Base-by-base conservation (phyloP, 257 asterid species). In the Solanum commersonii region DNA sequence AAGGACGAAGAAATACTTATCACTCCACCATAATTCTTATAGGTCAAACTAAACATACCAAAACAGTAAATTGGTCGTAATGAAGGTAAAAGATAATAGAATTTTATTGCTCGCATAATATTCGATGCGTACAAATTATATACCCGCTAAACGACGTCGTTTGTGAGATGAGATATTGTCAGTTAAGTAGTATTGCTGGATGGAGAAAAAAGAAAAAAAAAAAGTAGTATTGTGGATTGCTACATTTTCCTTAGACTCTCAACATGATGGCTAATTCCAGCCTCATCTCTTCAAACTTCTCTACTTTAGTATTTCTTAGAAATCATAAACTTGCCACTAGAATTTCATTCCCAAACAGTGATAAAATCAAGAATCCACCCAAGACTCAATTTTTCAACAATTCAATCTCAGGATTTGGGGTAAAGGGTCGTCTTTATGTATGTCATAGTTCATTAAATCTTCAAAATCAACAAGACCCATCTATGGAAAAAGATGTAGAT, bases 251-350 rank as follows among this genome's bases (percentile, higher is more conserved):
- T 9, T 38, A 1, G 0, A n/a, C 60, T 40, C 34, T n/a, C 65
- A 93, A 90, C 34, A 94, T 94, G 98, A 89, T 92, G 44, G 92
- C 95, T 68, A 93, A 89, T 89, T 87, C 87, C 63, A 88, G 34
- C 87, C 70, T 93, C 89, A 86, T 91, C 88, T 91, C 95, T 87
- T 94, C 93, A 93, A 94, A 91, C 90, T 92, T 91, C 90, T 88
- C 94, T 76, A 87, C 89, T 68, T 83, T 87, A 59, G 93, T 89
- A 29, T 6, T 49, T 10, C 83, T 84, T 86, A 92, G 90, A 59
- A 72, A 87, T 70, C 84, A 70, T n/a, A 72, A 86, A 46, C 49
- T 46, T 91, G 60, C 71, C 73, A 74, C 60, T 59, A 81, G 71
- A 42, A 88, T 74, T 87, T 87, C 87, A 88, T 85, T 87, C 25